Evolutionary conservation across 805 yeast genomes (phyloP), one percentile per base, ranked within the genome.

Genomic region (Pichia scutulata): DNA sequence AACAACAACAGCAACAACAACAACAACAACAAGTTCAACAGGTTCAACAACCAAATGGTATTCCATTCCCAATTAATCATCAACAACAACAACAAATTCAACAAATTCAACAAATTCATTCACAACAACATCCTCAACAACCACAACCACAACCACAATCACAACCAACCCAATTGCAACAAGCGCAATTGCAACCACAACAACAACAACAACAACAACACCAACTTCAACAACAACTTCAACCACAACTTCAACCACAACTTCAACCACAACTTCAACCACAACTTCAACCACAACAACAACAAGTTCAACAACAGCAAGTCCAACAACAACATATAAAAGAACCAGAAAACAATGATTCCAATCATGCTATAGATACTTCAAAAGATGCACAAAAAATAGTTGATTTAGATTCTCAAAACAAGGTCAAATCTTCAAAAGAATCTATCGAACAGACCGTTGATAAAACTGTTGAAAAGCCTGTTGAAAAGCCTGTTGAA

Each of bases 11-110:
- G 51, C 70, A 59, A 51, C 70, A 62, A 52, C 58, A 46, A 48
- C 67, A 55, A 50, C 68, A 59, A 48, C 70, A 59, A 43, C 69
- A 57, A 43, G 68, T 60, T 44, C 66, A 60, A 46, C 69, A 57
- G 41, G 67, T 59, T 45, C 67, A 60, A 45, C 68, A 60, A 45
- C 67, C 54, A 24, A 16, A n/a, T 40, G 49, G 43, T 13, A 26
- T 46, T 23, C 41, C 44, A 24, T 9, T 41, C 10, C 14, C 43
- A 33, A n/a, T 33, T 7, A 22, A 12, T 22, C 68, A 59, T 51
- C 69, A 61, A 52, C 56, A 46, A 37, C 68, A 60, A 48, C 64
- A 58, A 42, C 36, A 26, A 23, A 18, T 30, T 7, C 41, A 37
- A 24, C 67, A 47, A 25, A 46, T 25, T 22, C 21, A 40, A 16